Conservation (phyloP, 2,329 filamentous ascomycete species). For the Botrytis porri region DNA sequence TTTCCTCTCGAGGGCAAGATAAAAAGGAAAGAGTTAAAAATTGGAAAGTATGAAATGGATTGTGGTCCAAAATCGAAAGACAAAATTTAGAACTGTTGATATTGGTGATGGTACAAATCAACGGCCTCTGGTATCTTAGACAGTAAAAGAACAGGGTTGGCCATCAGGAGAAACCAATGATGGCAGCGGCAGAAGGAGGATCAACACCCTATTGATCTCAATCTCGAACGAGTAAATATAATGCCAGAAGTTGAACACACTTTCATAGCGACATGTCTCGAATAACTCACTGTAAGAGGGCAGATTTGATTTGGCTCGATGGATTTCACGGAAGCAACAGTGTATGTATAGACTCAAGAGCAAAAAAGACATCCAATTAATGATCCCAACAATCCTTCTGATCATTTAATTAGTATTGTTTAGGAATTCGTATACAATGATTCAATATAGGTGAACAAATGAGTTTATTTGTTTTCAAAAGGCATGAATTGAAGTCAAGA, state of each 20-base stretch:
- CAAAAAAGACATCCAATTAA: not conserved
- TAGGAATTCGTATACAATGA: not conserved
- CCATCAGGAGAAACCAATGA: not conserved
- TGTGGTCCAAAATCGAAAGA: not conserved
- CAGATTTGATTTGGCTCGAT: no score
- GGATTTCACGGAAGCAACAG: not conserved
- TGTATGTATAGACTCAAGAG: not conserved
- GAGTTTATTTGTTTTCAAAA: not conserved
- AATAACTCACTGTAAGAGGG: not conserved
- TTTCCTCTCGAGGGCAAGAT: not conserved
- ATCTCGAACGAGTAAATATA: not conserved
- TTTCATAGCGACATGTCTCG: not conserved
- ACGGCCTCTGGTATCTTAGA: not conserved
- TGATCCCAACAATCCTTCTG: not conserved
- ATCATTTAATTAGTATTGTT: not conserved
- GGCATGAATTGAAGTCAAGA: not conserved
- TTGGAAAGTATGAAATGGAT: not conserved
- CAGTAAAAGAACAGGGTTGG: not conserved
- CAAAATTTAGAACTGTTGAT: rapidly evolving
- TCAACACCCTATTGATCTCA: not conserved
- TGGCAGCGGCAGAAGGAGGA: not conserved
- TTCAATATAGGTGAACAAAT: not conserved
- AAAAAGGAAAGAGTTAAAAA: not conserved
- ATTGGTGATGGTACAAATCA: no score
- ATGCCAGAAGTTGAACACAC: not conserved